These are phyloP conservation scores for Aspergillus felis DNA, from an alignment of 2,329 filamentous ascomycete genomes.

Conservation along the genomic window DNA sequence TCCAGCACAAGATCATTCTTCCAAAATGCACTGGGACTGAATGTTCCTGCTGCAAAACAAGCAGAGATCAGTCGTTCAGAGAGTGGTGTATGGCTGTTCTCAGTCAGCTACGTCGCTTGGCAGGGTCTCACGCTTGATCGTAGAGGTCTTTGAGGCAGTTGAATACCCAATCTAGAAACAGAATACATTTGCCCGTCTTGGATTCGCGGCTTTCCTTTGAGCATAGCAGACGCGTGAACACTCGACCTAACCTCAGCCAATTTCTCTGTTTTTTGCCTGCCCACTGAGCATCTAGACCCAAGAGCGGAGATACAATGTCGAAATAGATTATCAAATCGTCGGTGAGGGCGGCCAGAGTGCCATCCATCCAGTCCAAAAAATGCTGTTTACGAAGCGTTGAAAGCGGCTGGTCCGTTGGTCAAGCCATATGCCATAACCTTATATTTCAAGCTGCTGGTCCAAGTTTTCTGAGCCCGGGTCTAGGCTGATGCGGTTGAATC, in stretches of 20 bases:
- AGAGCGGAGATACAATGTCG: background rate
- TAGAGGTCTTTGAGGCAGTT: background rate
- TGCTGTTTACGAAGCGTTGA: background rate
- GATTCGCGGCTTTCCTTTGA: background rate
- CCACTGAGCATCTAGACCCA: no score
- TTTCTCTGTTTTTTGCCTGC: no score
- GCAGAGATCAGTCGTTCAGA: no score
- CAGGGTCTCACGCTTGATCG: background rate
- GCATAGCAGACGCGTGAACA: no score
- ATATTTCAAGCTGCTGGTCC: background rate
- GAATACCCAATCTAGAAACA: background rate
- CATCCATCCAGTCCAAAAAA: background rate
- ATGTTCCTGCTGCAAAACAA: background rate
- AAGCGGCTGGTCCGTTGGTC: conserved; percentile 3
- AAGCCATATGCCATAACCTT: background rate
- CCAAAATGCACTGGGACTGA: no score
- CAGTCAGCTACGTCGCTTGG: background rate
- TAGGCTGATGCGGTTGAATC: background rate
- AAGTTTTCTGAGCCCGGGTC: background rate
- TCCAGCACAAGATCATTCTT: background rate
- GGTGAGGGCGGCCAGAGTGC: background rate
- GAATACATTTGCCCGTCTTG: background rate
- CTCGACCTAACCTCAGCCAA: no score
- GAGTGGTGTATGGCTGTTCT: background rate
- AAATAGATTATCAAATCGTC: conserved; percentile 7